phyloP scores from a whole-genome alignment of 1,284 basidiomycete species.

The Singerocomus inundabilis region DNA sequence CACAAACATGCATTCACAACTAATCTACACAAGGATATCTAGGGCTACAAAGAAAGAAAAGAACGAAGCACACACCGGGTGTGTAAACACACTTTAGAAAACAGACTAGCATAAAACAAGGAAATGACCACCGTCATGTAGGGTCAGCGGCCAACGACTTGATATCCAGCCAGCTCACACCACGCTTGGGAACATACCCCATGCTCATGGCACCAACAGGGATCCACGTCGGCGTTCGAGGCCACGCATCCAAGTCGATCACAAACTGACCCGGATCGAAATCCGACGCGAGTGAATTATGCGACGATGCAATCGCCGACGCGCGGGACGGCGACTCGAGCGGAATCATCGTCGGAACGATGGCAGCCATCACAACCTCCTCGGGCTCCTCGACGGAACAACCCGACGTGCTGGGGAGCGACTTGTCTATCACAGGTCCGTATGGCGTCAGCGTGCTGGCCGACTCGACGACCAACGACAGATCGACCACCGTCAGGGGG shows the following conservation, averaged over 20 bases:
- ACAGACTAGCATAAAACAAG: too few relatives aligned
- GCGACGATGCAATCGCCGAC: conserved; percentile 29
- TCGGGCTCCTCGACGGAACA: conserved; percentile 9
- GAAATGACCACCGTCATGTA: too few relatives aligned
- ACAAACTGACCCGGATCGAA: conserved; percentile 22
- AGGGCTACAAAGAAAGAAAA: too few relatives aligned
- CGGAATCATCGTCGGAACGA: conserved; percentile 6
- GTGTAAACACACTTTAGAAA: too few relatives aligned
- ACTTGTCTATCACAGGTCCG: conserved; percentile 5
- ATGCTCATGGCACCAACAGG: conserved; percentile 10
- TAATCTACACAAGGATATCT: too few relatives aligned
- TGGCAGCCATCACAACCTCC: conserved; percentile 10
- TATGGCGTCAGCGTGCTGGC: conserved; percentile 12
- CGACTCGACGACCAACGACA: conserved; percentile 16
- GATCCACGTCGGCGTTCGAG: conserved; percentile 16
- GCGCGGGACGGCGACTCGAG: conserved; percentile 39
- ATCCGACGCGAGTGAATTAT: conserved; percentile 29
- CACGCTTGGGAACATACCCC: background rate
- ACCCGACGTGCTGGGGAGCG: background rate
- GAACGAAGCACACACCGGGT: too few relatives aligned
- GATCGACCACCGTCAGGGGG: conserved; percentile 28
- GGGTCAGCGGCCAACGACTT: too few relatives aligned
- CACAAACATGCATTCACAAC: too few relatives aligned
- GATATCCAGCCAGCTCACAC: background rate
- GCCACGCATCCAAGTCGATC: conserved; percentile 19